A percentile compares a stretch with the other conserved stretches of the same genome.
Conservation (phyloP, 768 basidiomycete species). For the Suillus occidentalis region DNA sequence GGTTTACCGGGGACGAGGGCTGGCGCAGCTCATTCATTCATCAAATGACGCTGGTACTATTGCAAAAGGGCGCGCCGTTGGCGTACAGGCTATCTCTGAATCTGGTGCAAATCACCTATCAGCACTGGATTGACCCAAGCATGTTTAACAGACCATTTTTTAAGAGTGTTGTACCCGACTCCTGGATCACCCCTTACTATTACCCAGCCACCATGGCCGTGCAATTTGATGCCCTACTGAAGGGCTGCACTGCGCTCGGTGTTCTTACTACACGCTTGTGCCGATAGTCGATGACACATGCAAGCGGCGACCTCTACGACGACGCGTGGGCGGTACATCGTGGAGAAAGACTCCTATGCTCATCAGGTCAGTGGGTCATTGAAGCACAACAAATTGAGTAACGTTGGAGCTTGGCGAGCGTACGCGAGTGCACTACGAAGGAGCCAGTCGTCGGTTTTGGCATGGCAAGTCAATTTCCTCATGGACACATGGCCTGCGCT, state of each 20-base stretch:
- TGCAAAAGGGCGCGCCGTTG: slow-evolving; percentile 65
- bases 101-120: slow-evolving; percentile 95
- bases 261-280: slow-evolving; percentile 87
- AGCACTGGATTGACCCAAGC: slow-evolving; percentile 45
- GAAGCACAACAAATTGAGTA: slow-evolving; percentile 12
- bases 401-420: slow-evolving; percentile 81
- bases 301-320: slow-evolving; percentile 85
- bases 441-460: background rate
- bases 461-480: background rate
- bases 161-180: slow-evolving; percentile 84
- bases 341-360: slow-evolving; percentile 59
- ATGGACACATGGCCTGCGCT: background rate
- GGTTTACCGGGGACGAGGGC: slow-evolving; percentile 79
- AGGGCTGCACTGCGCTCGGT: background rate
- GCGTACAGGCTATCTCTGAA: slow-evolving; percentile 94
- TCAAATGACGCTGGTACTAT: slow-evolving; percentile 58
- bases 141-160: slow-evolving; percentile 57
- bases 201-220: slow-evolving; percentile 87
- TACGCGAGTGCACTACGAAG: slow-evolving; percentile 79
- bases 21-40: slow-evolving; percentile 72
- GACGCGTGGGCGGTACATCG: slow-evolving; percentile 93
- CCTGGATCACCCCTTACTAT: slow-evolving; percentile 84
- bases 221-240: slow-evolving; percentile 53
- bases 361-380: slow-evolving; percentile 57
- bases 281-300: slow-evolving; percentile 70